Evolutionary conservation across 805 yeast species (phyloP), one percentile per base, ranked within the genome.

Genomic region (Ogataea kodamae): DNA sequence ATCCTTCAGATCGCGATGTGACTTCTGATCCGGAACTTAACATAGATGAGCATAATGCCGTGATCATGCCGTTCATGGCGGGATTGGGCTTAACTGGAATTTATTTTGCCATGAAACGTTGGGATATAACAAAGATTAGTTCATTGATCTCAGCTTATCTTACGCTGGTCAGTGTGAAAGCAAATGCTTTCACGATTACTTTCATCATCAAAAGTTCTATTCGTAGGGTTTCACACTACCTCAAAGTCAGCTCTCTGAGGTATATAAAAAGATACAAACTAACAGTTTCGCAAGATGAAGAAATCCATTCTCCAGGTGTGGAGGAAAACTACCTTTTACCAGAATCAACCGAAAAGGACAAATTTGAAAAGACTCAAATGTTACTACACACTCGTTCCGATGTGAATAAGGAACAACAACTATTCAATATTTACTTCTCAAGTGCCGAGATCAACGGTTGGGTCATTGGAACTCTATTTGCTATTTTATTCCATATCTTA

Each of bases 51-150:
- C 30, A 60, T 52, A 28, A 40, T 11, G 78, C 70, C 0, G 23
- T 64, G 5, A 11, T 55, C 3, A 46, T 73, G 50, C 81, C 82
- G 0, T 35, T 76, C 5, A 9, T 65, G 5, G 70, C 73, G 5
- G 68, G 70, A 6, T 32, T 43, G 12, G 48, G 46, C n/a, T 53
- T 76, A 24, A 38, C 57, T 18, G 60, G 62, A 0, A 34, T 74
- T 22, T 65, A 70, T 46, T 61, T 57, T 35, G 50, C 52, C 4
- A 30, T 70, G 28, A 59, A 60, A 34, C 49, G 54, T 22, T 43
- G 62, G 29, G 59, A 62, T 36, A 42, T 42, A 7, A 59, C 54
- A 5, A 43, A 39, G 7, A 39, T 75, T 8, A 48, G 57, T 30
- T 41, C 45, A 22, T 47, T 53, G 15, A 39, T 75, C 31, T 61